Base-by-base conservation (phyloP, 2,329 filamentous ascomycete species). In the Didymella pinodella region DNA sequence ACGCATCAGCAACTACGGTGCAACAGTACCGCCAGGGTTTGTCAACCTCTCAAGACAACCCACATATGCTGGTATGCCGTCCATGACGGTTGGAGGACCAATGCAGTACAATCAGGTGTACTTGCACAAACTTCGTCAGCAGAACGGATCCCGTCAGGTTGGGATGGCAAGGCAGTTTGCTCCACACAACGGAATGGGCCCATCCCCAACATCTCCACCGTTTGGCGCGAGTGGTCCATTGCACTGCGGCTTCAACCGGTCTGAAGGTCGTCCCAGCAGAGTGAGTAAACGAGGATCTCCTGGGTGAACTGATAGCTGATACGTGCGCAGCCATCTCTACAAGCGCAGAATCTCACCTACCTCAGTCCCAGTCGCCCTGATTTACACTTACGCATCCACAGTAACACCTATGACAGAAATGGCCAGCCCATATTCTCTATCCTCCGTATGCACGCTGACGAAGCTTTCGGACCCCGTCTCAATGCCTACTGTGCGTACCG, bases 401-500 rank as follows among this genome's bases (percentile, higher is more conserved):
- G 57, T 49, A 66, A 67, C 54, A 65, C 51, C 12, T 51, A 53
- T 10, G 65, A 66, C 48, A 20, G 10, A 14, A 50, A 62, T 7
- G 47, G 46, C 7, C 41, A 34, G 8, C 47, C 54, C 2, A 62
- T 66, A 26, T 65, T 65, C 48, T 66, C 62, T 4, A 50, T 66
- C 20, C 60, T 67, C 20, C 51, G 49, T 10, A 63, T 67, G 28
- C 43, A 36, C 10, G 14, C 40, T 10, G 31, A 44, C 16, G 55
- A 63, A 16, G 29, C 28, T 20, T 66, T 66, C 8, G 64, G 65
- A 8, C 65, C 65, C 2, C 47, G 44, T 26, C 54, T 67, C 1
- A 34, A 62, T 3, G 53, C 57, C n/a, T 67, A 65, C 44, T 67
- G 65, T 29, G 29, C 43, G 16, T 50, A 59, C 7, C 62, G 65